Conservation (phyloP, 2,329 filamentous ascomycete species). For the Teratosphaeria epicoccoides region DNA sequence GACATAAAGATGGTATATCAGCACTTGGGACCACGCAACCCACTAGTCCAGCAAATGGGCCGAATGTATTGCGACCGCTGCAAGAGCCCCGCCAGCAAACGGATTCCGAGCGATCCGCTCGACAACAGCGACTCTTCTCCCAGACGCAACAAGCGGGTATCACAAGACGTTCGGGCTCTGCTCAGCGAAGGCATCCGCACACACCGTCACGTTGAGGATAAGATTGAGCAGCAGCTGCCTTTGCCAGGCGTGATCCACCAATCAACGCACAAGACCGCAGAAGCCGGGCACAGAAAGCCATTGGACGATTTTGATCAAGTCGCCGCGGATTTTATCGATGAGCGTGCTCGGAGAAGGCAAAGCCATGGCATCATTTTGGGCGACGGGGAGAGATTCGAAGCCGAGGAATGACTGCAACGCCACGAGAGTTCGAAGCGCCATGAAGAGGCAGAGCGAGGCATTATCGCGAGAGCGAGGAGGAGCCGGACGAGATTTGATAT, state of each 20-base stretch:
- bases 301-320: not conserved
- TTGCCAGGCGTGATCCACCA: not conserved
- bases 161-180: not conserved
- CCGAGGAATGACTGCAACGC: not conserved
- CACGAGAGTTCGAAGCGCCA: not conserved
- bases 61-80: no score
- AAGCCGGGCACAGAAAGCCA: not conserved
- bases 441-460: not conserved
- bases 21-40: no score
- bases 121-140: not conserved
- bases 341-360: not conserved
- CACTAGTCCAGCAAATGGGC: no score
- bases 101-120: not conserved
- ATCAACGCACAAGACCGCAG: not conserved
- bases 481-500: not conserved
- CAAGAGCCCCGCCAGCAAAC: not conserved
- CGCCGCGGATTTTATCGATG: not conserved
- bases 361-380: not conserved
- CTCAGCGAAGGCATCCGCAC: not conserved
- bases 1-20: no score
- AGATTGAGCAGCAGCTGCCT: not conserved
- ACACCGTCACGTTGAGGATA: not conserved
- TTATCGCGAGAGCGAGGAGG: not conserved
- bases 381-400: not conserved
- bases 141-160: not conserved